Base-by-base conservation (phyloP, 805 yeast genomes). In the Myxozyma neglecta region DNA sequence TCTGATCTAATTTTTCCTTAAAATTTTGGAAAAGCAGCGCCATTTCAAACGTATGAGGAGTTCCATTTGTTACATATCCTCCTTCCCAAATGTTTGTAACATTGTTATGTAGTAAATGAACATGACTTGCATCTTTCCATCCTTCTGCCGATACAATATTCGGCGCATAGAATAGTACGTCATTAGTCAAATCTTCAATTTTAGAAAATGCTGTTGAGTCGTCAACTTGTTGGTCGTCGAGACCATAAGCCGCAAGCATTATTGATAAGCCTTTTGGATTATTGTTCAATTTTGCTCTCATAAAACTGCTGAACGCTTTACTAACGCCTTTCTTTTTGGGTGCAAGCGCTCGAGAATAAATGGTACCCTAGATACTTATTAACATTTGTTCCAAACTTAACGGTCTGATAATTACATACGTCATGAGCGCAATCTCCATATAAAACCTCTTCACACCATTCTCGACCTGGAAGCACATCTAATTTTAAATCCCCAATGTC, bases 1-100 rank as follows among this genome's bases (percentile, higher is more conserved):
- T 11, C 9, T 20, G 29, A 24, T 42, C 42, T 35, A 54, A n/a
- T 24, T 54, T 35, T 9, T 45, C 37, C 3, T n/a, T 13, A 13
- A 56, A 18, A 56, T 56, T 56, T 16, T 56, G 59, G 42, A 46
- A 56, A 14, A 56, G 48, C 34, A 56, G 18, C 3, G 59, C 52
- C 14, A 56, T n/a, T 13, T 56, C 59, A 29, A 56, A 56, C 11
- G 59, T 47, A 24, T 56, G 59, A 14, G 53, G 59, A 14, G 59
- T 56, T 29, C 44, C 45, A 9, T 43, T 42, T 20, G 16, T 16
- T 5, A 39, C 37, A 24, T 51, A 51, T 5, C 46, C 46, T n/a
- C 11, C 37, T 1, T 39, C 35, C 55, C 55, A 51, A 11, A 10
- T 24, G 32, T 51, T 37, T 14, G 55, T 51, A 9, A 51, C 55